Base-by-base conservation (phyloP, 2,329 filamentous ascomycete species). In the Penicillium psychrosexuale region DNA sequence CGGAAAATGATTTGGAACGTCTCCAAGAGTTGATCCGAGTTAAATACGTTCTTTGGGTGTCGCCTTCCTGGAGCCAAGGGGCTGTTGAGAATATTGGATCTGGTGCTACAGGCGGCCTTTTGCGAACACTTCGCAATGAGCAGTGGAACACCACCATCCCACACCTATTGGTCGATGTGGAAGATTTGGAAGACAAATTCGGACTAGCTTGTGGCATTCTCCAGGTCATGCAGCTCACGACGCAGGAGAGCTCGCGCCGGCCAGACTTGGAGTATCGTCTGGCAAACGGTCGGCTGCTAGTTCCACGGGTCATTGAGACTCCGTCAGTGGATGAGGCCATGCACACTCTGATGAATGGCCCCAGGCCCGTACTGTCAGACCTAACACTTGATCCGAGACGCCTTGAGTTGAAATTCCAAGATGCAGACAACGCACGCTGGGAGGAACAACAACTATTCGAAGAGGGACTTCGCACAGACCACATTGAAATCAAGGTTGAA, bases 41-140 rank as follows among this genome's bases (percentile, higher is more conserved):
- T 5, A 51, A 63, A 28, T 59, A 62, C n/a, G 37, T 63, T 19
- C 57, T 64, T 15, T 64, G 62, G 61, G 45, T 63, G 9, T 63
- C 62, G 0, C 62, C 58, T 8, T 58, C 42, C 36, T 61, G 59
- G 51, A 28, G 19, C 17, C 40, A 60, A 48, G 59, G 51, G 8
- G 31, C 36, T 1, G 53, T 52, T 3, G 55, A 61, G 1, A 60
- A 60, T 36, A 49, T 53, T 27, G 65, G 46, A 8, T 62, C 56
- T 38, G 63, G 61, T 19, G 60, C 63, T 0, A 60, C 59, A 4
- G 48, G 57, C 8, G 66, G 63, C 9, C 57, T 69, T n/a, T 27
- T 66, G 36, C 63, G 66, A 17, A 63, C 63, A 8, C 51, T 68
- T 3, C 62, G 66, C 46, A 64, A 66, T 39, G 66, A 69, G 42